Percentiles rank a stretch among this genome's conserved stretches.
These are phyloP conservation scores for Eremochloa ophiuroides DNA, from an alignment of 176 grass and related monocot genomes.

Conservation along the genomic window DNA sequence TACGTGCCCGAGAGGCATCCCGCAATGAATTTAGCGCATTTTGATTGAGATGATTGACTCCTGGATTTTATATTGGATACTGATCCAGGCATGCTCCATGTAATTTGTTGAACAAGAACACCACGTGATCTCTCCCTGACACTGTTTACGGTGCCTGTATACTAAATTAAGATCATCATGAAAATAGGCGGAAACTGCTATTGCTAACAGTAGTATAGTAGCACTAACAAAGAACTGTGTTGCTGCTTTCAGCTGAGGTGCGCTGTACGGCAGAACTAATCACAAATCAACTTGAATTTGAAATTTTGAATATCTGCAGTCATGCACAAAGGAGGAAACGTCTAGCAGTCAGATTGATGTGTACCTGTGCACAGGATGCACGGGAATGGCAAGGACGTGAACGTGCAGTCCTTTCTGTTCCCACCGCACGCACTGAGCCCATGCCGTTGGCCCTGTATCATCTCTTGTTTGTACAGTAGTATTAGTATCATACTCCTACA, in stretches of 20 bases:
- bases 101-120: background rate
- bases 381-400: background rate
- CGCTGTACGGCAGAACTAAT: too few species aligned
- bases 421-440: background rate
- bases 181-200: too few species aligned
- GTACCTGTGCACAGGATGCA: constrained; percentile 17
- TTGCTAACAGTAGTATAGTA: too few species aligned
- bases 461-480: too few species aligned
- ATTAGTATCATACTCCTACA: too few species aligned
- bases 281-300: too few species aligned
- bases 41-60: background rate
- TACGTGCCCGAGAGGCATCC: background rate
- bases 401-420: background rate
- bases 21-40: background rate
- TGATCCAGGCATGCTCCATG: background rate
- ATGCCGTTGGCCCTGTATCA: too few species aligned
- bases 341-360: background rate
- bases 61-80: background rate
- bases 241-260: too few species aligned
- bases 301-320: background rate
- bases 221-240: too few species aligned
- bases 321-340: background rate
- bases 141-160: background rate
- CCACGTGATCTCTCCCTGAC: too few species aligned
- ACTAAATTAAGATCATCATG: background rate